Conservation (phyloP, 805 yeast species). For the Metschnikowia gelsemii region DNA sequence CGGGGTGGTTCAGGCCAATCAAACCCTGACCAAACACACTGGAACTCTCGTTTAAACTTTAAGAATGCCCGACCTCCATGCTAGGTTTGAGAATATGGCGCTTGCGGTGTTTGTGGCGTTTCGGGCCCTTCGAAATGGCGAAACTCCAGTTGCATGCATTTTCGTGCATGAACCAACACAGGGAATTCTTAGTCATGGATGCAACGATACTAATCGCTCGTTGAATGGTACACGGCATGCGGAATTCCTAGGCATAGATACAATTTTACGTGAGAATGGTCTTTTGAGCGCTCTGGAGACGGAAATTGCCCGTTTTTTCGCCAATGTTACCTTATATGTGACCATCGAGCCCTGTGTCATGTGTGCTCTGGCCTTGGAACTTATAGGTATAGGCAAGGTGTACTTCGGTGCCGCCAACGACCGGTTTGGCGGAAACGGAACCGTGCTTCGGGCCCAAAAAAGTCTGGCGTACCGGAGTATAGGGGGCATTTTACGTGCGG, state of each 20-base stretch:
- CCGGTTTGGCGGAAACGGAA: slow-evolving; percentile 95
- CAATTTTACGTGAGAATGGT: slow-evolving; percentile 18
- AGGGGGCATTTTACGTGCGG: slow-evolving; percentile 79
- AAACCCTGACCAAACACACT: neutral
- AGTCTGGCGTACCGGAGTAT: slow-evolving; percentile 48
- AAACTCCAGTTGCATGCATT: slow-evolving; percentile 85
- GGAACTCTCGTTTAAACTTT: neutral
- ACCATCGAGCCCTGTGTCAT: slow-evolving; percentile 98
- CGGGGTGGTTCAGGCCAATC: no score
- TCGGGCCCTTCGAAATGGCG: slow-evolving; percentile 61
- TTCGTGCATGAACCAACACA: slow-evolving; percentile 38
- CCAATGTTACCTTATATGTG: slow-evolving; percentile 71
- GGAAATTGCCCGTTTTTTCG: slow-evolving; percentile 39
- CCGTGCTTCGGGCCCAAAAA: slow-evolving; percentile 57
- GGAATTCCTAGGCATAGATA: slow-evolving; percentile 77
- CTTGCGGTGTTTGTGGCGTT: slow-evolving; percentile 57
- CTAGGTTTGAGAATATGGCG: slow-evolving; percentile 50
- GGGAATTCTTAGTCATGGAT: slow-evolving; percentile 68
- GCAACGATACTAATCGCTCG: slow-evolving; percentile 82
- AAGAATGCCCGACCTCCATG: slow-evolving; percentile 17
- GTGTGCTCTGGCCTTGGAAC: slow-evolving; percentile 93
- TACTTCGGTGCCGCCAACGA: slow-evolving; percentile 94
- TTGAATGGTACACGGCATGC: slow-evolving; percentile 91
- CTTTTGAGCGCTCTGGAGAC: slow-evolving; percentile 9
- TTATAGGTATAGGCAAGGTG: slow-evolving; percentile 68